Evolutionary conservation across 306 rosid species (phyloP).

Genomic region (Morella rubra): DNA sequence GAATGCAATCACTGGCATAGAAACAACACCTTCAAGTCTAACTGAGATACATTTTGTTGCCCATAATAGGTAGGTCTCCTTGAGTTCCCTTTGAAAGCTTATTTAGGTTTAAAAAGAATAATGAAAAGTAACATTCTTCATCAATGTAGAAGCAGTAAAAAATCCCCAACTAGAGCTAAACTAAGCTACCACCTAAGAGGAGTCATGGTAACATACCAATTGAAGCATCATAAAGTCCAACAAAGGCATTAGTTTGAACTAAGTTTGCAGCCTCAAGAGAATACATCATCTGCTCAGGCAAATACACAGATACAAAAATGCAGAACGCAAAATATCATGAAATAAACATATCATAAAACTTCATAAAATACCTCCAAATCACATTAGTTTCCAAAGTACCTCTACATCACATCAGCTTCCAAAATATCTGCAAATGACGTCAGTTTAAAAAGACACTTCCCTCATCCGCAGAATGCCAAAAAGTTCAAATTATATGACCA

Average conservation of each 20-base stretch:
- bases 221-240: constrained; percentile 70
- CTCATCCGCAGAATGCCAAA: too few relatives aligned
- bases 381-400: too few relatives aligned
- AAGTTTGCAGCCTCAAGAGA: constrained; percentile 84
- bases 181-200: neutral
- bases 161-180: constrained; percentile 9
- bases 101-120: neutral
- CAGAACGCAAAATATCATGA: too few relatives aligned
- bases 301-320: too few relatives aligned
- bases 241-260: constrained; percentile 76
- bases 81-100: neutral
- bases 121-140: neutral
- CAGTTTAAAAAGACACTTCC: too few relatives aligned
- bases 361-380: too few relatives aligned
- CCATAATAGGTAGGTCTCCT: constrained; percentile 25
- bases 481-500: too few relatives aligned
- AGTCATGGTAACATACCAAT: constrained; percentile 51
- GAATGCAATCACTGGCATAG: constrained; percentile 70
- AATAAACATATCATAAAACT: too few relatives aligned
- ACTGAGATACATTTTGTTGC: constrained; percentile 66
- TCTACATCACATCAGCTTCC: too few relatives aligned
- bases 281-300: constrained; percentile 80
- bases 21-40: constrained; percentile 66
- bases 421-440: too few relatives aligned
- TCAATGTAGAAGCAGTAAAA: neutral